Conservation (phyloP, 1,284 basidiomycete species). For the Porodaedalea pini region DNA sequence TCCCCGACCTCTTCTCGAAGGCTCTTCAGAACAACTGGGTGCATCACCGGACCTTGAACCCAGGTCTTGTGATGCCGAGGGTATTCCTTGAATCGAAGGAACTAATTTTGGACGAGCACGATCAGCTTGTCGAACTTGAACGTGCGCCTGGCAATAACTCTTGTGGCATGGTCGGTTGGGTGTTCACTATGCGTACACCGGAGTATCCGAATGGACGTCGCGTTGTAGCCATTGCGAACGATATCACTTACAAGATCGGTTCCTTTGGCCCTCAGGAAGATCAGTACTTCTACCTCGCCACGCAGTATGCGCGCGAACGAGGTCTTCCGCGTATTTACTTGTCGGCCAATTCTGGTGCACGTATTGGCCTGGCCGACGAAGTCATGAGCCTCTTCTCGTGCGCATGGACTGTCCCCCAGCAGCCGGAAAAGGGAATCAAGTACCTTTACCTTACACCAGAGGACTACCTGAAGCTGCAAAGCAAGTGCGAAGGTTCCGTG, state of each 20-base stretch:
- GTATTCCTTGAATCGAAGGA: conserved; percentile 82
- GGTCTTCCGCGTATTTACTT: conserved; percentile 95
- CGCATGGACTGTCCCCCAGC: conserved; percentile 80
- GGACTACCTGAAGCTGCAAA: conserved; percentile 78
- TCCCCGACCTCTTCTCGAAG: conserved; percentile 98
- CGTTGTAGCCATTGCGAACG: conserved; percentile 92
- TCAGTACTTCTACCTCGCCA: conserved; percentile 94
- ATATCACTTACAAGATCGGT: conserved; percentile 98
- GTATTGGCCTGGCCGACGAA: conserved; percentile 95
- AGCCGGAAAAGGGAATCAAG: conserved; percentile 93
- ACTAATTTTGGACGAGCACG: conserved; percentile 92
- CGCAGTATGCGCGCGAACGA: conserved; percentile 85
- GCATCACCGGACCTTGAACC: conserved; percentile 61
- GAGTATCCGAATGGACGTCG: conserved; percentile 90
- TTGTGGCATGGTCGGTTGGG: conserved; percentile 98
- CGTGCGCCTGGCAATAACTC: conserved; percentile 91
- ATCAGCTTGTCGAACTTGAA: conserved; percentile 85
- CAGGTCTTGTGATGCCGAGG: conserved; percentile 72
- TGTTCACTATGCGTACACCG: conserved; percentile 90
- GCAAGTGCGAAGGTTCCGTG: conserved; percentile 76
- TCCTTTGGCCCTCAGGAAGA: conserved; percentile 97
- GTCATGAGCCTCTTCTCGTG: conserved; percentile 85
- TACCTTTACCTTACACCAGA: conserved; percentile 94
- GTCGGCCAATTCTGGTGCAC: conserved; percentile 97
- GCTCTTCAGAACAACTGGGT: conserved; percentile 92